Base-by-base conservation (phyloP, 192 early-diverging fungal species). In the Chytriomyces sp. region DNA sequence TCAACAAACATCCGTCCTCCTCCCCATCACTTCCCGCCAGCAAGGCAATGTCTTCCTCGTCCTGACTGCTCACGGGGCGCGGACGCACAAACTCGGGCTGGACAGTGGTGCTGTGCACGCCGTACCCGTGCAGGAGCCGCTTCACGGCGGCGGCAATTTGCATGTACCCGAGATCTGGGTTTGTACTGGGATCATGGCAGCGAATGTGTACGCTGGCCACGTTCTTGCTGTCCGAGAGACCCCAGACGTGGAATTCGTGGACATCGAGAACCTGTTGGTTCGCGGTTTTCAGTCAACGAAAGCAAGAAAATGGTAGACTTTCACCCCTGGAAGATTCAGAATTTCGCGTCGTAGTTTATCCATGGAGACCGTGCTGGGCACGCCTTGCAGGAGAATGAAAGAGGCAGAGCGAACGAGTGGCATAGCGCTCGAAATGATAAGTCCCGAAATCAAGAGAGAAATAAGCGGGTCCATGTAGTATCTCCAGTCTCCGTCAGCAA, bases 211-310 rank as follows among this genome's bases (percentile, higher is more conserved):
- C 86, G 0, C 91, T 92, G 0, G 91, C 91, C 34, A 96, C 84
- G 59, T 83, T 84, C 70, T 95, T 93, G 61, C 85, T 90, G 59
- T 94, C 91, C 32, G 90, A 92, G 69, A 97, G 78, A 76, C 93
- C 89, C 93, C 94, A 98, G 31, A 98, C 90, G 74, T 98, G 95
- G 25, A 98, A 69, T 65, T 98, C 95, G 69, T 98, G 95, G 49
- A 96, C 82, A 12, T 86, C 90, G 2, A 90, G 39, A 4, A 97
- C n/a, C n/a, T n/a, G n/a, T n/a, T n/a, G n/a, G n/a, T n/a, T 86
- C 53, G 41, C 56, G 8, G 26, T 60, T 49, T 4, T 12, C 12
- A 19, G 7, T 57, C 5, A 55, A 57, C 36, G 54, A 3, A 53
- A 22, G 49, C 31, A 41, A n/a, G 17, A 39, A 41, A 55, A 70